Evolutionary conservation across 2,329 filamentous ascomycete species (phyloP).

Genomic region (Teratosphaeria pseudoeucalypti): DNA sequence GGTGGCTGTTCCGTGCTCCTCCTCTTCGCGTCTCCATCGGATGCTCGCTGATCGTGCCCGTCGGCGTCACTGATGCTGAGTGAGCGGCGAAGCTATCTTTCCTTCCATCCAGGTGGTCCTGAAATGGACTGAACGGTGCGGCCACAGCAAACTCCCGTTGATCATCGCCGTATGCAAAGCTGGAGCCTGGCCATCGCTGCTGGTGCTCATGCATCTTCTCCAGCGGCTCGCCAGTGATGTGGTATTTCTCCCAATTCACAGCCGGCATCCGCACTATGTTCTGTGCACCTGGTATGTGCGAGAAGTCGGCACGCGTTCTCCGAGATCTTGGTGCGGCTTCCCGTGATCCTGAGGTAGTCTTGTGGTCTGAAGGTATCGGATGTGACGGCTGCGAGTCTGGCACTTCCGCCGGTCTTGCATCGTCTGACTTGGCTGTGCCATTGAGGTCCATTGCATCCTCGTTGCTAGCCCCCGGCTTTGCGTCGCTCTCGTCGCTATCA

Average conservation of each 20-base stretch:
- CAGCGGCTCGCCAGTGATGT: conserved; percentile 72
- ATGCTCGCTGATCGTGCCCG: conserved; percentile 18
- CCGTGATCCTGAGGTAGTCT: conserved; percentile 1
- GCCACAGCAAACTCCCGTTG: conserved; percentile 43
- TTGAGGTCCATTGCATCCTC: conserved; percentile 21
- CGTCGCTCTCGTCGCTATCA: conserved; percentile 17
- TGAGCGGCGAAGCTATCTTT: conserved; percentile 15
- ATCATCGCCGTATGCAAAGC: conserved; percentile 8
- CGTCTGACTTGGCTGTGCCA: conserved; percentile 8
- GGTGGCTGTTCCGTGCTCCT: not conserved
- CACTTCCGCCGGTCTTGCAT: conserved; percentile 13
- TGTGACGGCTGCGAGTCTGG: conserved; percentile 12
- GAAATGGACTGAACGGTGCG: conserved; percentile 49
- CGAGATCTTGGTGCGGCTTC: not conserved
- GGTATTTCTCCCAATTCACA: conserved; percentile 92
- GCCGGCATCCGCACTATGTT: conserved; percentile 76
- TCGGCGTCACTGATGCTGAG: conserved; percentile 5
- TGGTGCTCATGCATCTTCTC: conserved; percentile 81
- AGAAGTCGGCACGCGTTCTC: conserved; percentile 36
- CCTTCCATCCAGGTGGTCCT: conserved; percentile 4
- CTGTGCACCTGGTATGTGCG: conserved; percentile 63
- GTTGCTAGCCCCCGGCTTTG: conserved; percentile 15
- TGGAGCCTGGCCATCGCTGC: conserved; percentile 45
- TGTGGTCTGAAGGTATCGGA: not conserved
- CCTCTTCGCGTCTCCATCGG: conserved; percentile 17